A percentile compares a stretch with the other conserved stretches of the same genome.
Evolutionary conservation across 257 asterid genomes (phyloP).

Genomic region (Solanum rostratum): DNA sequence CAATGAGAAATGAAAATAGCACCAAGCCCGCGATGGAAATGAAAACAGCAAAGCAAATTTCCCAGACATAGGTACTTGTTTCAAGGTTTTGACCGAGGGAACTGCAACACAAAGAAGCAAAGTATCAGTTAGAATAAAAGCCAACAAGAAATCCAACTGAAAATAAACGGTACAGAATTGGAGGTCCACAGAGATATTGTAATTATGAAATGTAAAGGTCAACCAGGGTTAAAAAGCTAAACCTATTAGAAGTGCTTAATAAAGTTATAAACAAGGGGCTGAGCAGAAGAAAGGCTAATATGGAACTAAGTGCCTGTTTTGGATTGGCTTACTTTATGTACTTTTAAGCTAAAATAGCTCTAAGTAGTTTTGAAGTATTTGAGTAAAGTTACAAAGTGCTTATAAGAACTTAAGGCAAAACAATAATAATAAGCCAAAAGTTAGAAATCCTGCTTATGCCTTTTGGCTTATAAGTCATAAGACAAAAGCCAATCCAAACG

Average conservation of each 20-base stretch:
- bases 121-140: background rate
- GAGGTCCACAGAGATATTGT: background rate
- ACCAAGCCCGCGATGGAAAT: constrained; percentile 94
- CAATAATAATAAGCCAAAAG: no score
- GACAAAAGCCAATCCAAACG: no score
- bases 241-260: background rate
- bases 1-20: constrained; percentile 84
- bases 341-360: no score
- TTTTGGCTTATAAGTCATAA: no score
- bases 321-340: no score
- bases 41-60: constrained; percentile 86
- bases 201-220: background rate
- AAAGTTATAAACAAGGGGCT: background rate
- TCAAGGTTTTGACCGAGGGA: constrained; percentile 97
- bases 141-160: background rate
- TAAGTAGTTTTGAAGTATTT: no score
- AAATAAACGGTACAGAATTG: background rate
- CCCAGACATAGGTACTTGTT: constrained; percentile 91
- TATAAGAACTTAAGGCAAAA: no score
- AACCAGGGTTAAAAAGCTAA: background rate
- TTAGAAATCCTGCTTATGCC: no score
- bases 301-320: background rate
- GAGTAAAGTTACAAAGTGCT: no score
- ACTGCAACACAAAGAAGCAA: constrained; percentile 28
- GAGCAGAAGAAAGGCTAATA: background rate